Base-by-base conservation (phyloP, 2,329 filamentous ascomycete genomes). In the Aspergillus brunneoviolaceus region DNA sequence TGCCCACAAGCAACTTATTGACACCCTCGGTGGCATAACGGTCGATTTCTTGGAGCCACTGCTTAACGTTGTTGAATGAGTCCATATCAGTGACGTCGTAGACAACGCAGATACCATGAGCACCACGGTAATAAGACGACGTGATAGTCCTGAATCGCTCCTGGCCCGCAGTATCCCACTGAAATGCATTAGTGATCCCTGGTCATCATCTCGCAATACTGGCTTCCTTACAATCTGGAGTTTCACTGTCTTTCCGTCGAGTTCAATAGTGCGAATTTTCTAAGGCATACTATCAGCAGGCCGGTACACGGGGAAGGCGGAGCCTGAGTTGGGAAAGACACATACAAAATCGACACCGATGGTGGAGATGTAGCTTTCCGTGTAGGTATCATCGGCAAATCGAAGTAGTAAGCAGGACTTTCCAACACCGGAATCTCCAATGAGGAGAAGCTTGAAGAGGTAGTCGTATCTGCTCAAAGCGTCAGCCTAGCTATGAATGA, bases 11-110 rank as follows among this genome's bases (percentile, higher is more conserved):
- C 68, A 99, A 86, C 87, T 99, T 99, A 88, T 99, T 99, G 76
- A 99, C 95, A 68, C 95, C 95, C 82, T 99, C 95, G 69, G 95
- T 99, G 71, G 95, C 95, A 75, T 99, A 98, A 79, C 95, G 89
- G 84, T 99, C 95, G 72, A 99, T 99, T 84, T 99, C 95, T 81
- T 99, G 95, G 64, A 99, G 87, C 95, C 95, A 99, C 85, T 99
- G 95, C 90, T 99, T 98, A 74, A 99, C 95, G 84, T 98, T 99
- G 89, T 99, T 98, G 91, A 99, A 99, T 31, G 92, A 96, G 80
- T 98, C 95, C 94, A 98, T 97, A 79, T 99, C 95, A 70, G 95
- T 99, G 76, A 99, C 95, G 88, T 99, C 95, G 86, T 98, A 99
- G 77, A 99, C 95, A 70, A 99, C 94, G 82, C 95, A 99, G 82